phyloP scores from a whole-genome alignment of 2,329 filamentous ascomycete species.

The Fusarium mexicanum region DNA sequence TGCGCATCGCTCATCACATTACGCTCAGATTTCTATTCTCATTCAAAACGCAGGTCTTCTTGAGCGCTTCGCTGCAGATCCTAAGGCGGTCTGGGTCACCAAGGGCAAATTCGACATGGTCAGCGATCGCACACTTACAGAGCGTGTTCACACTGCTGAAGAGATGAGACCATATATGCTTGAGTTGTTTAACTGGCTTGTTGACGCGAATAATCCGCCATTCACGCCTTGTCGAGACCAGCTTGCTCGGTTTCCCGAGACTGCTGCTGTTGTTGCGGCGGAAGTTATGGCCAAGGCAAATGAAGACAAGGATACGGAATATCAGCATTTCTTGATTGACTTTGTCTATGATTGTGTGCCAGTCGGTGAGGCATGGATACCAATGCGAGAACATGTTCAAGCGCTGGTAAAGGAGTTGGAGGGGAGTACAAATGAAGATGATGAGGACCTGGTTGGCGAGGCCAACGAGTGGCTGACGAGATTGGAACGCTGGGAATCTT shows the following conservation, averaged over 20 bases:
- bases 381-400: neutral
- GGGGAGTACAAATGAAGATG: neutral
- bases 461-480: neutral
- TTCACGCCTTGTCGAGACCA: neutral
- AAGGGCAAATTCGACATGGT: neutral
- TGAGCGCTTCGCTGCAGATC: neutral
- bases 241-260: neutral
- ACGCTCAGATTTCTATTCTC: neutral
- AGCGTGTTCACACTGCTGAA: neutral
- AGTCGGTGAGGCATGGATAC: neutral
- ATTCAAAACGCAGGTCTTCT: neutral
- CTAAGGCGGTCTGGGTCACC: neutral
- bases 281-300: neutral
- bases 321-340: neutral
- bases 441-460: neutral
- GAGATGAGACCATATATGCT: slow-evolving; percentile 1
- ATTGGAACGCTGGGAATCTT: neutral
- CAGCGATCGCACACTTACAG: neutral
- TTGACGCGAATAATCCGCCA: neutral
- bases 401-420: neutral
- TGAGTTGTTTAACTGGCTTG: neutral
- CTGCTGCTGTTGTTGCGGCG: neutral
- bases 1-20: neutral
- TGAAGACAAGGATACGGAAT: neutral
- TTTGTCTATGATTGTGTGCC: neutral